Percentiles rank a stretch among this genome's conserved stretches.
Evolutionary conservation across 2,329 filamentous ascomycete species (phyloP).

Genomic region (Ascochyta clinopodiicola): DNA sequence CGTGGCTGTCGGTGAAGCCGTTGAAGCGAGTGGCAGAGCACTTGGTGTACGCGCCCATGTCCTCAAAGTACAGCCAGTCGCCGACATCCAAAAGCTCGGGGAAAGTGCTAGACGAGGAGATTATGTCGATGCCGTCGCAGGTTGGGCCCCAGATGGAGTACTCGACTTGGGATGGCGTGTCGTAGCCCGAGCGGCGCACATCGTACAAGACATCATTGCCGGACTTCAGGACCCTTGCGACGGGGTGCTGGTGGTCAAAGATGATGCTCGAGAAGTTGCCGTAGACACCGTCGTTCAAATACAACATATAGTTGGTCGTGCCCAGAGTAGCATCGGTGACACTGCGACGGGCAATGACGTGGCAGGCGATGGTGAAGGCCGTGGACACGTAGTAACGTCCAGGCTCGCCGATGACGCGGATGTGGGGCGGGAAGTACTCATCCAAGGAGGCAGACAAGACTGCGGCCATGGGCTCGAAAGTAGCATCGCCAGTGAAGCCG

Average conservation of each 20-base stretch:
- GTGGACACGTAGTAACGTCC: slow-evolving; percentile 94
- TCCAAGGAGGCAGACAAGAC: slow-evolving; percentile 83
- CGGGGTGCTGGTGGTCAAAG: slow-evolving; percentile 95
- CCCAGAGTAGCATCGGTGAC: slow-evolving; percentile 73
- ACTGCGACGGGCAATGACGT: slow-evolving; percentile 93
- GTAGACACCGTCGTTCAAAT: slow-evolving; percentile 96
- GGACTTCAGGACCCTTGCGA: slow-evolving; percentile 78
- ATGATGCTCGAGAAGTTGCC: slow-evolving; percentile 99
- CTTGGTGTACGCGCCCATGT: slow-evolving; percentile 99
- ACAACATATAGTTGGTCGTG: slow-evolving; percentile 88
- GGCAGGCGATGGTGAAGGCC: slow-evolving; percentile 93
- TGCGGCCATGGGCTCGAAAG: slow-evolving; percentile 87
- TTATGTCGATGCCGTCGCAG: slow-evolving; percentile 96
- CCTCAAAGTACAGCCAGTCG: slow-evolving; percentile 98
- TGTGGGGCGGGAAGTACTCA: slow-evolving; percentile 80
- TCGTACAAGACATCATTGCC: slow-evolving; percentile 64
- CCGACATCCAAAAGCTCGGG: slow-evolving; percentile 82
- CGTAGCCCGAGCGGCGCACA: slow-evolving; percentile 43
- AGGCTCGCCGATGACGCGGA: slow-evolving; percentile 93
- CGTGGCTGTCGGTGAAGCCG: slow-evolving; percentile 90
- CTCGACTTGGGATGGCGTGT: slow-evolving; percentile 66
- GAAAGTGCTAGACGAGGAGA: slow-evolving; percentile 81
- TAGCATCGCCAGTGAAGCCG: slow-evolving; percentile 89
- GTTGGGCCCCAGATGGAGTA: slow-evolving; percentile 99
- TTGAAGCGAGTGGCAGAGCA: slow-evolving; percentile 98